Conservation (phyloP, 805 yeast genomes). For the Zygosaccharomyces siamensis region DNA sequence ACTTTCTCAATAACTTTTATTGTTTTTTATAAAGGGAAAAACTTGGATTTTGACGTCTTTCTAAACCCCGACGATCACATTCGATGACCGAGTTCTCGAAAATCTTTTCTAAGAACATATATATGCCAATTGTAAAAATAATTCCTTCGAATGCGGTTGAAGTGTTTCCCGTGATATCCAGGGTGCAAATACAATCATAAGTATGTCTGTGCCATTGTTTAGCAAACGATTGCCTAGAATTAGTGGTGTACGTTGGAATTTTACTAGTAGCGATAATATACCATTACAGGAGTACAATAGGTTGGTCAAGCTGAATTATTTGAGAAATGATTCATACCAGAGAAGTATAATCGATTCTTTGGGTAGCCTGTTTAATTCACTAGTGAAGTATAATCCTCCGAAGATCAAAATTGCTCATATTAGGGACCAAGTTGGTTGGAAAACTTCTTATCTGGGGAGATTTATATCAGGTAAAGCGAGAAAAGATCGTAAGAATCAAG, state of each 20-base stretch:
- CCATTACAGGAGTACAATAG: constrained; percentile 51
- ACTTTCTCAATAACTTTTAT: neutral
- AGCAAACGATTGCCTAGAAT: neutral
- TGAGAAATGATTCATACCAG: constrained; percentile 76
- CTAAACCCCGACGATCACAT: neutral
- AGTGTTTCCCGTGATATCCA: neutral
- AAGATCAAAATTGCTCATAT: constrained; percentile 49
- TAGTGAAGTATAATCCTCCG: constrained; percentile 60
- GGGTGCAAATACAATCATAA: too few species aligned
- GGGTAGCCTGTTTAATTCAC: constrained; percentile 51
- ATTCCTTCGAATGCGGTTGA: neutral
- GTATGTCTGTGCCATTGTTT: neutral
- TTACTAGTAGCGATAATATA: constrained; percentile 19
- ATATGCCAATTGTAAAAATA: neutral
- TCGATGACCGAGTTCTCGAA: constrained; percentile 3
- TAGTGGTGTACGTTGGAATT: neutral
- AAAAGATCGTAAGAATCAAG: constrained; percentile 13
- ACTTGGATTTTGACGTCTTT: constrained; percentile 2
- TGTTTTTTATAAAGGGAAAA: neutral
- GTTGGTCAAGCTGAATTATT: constrained; percentile 44
- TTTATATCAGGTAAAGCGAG: constrained; percentile 18
- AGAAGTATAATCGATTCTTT: constrained; percentile 62
- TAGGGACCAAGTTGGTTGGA: constrained; percentile 38
- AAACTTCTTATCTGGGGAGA: constrained; percentile 38
- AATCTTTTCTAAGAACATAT: neutral